Evolutionary conservation across 2,329 filamentous ascomycete species (phyloP).

Genomic region (Diaporthe citri): DNA sequence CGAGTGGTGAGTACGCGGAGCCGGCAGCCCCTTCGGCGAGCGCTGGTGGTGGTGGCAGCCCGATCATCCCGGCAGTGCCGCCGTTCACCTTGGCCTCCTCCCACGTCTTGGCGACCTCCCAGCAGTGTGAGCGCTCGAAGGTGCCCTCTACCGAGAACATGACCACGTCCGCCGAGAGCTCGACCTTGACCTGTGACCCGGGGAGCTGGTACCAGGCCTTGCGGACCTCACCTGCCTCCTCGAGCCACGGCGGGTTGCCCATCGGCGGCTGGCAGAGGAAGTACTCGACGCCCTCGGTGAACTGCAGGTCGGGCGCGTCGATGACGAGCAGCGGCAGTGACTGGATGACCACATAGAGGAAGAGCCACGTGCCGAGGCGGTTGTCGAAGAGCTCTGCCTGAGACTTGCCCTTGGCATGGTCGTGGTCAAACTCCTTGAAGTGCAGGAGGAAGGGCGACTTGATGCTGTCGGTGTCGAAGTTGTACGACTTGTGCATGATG

Average conservation of each 20-base stretch:
- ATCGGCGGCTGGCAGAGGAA: slow-evolving; percentile 83
- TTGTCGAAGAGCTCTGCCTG: slow-evolving; percentile 78
- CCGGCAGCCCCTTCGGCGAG: slow-evolving; percentile 20
- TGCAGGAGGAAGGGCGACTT: slow-evolving; percentile 74
- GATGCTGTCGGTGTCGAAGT: slow-evolving; percentile 75
- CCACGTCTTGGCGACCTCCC: slow-evolving; percentile 66
- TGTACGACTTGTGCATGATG: slow-evolving; percentile 85
- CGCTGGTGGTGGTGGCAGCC: slow-evolving; percentile 41
- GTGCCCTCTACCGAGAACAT: slow-evolving; percentile 73
- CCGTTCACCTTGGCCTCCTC: slow-evolving; percentile 46
- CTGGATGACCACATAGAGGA: slow-evolving; percentile 83
- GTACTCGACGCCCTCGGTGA: slow-evolving; percentile 81
- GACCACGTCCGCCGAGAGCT: slow-evolving; percentile 71
- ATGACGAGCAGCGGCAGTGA: slow-evolving; percentile 82
- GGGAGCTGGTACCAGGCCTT: slow-evolving; percentile 83
- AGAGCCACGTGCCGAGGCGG: slow-evolving; percentile 83
- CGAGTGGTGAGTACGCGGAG: slow-evolving; percentile 44
- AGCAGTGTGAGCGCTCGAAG: slow-evolving; percentile 70
- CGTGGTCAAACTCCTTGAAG: slow-evolving; percentile 79
- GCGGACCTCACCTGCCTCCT: slow-evolving; percentile 72
- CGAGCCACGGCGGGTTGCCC: slow-evolving; percentile 79
- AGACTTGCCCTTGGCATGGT: slow-evolving; percentile 73
- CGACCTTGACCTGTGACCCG: slow-evolving; percentile 68
- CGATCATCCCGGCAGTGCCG: slow-evolving; percentile 45
- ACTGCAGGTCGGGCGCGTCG: slow-evolving; percentile 78